These are phyloP conservation scores for Lentinula raphanica DNA, from an alignment of 768 basidiomycete species.

Conservation along the genomic window DNA sequence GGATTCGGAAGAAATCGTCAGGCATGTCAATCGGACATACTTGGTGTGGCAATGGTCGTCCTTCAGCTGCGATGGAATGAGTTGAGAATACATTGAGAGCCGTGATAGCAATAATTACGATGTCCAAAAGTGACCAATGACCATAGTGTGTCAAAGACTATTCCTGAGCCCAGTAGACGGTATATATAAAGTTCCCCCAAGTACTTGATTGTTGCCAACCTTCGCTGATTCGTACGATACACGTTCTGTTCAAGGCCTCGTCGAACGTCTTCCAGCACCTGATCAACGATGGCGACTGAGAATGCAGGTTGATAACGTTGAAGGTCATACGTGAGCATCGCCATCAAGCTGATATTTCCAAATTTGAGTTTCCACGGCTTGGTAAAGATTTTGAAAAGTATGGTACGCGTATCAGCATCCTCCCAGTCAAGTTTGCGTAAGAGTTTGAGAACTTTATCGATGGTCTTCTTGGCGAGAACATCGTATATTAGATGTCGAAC, in stretches of 20 bases:
- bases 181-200: slow-evolving; percentile 98
- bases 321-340: slow-evolving; percentile 93
- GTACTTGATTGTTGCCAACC: slow-evolving; percentile 89
- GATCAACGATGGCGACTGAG: slow-evolving; percentile 83
- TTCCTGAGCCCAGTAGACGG: slow-evolving; percentile 78
- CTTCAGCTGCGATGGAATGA: slow-evolving; percentile 58
- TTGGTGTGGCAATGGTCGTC: slow-evolving; percentile 78
- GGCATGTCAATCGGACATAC: slow-evolving; percentile 78
- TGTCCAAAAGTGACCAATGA: slow-evolving; percentile 93
- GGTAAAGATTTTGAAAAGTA: slow-evolving; percentile 86
- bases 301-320: slow-evolving; percentile 92
- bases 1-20: slow-evolving; percentile 93
- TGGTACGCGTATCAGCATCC: slow-evolving; percentile 52
- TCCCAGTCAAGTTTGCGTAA: slow-evolving; percentile 96
- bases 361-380: slow-evolving; percentile 98
- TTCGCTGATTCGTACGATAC: slow-evolving; percentile 91
- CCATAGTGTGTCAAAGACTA: slow-evolving; percentile 95
- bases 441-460: slow-evolving; percentile 93
- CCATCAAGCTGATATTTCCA: slow-evolving; percentile 80
- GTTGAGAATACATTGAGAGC: slow-evolving; percentile 9
- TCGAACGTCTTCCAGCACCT: slow-evolving; percentile 89
- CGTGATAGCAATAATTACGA: slow-evolving; percentile 61
- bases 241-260: slow-evolving; percentile 89
- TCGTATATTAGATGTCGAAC: slow-evolving; percentile 94
- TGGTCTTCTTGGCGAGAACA: slow-evolving; percentile 85